Conservation (phyloP, 1,284 basidiomycete genomes). For the Pyrrhoderma lamaoense region DNA sequence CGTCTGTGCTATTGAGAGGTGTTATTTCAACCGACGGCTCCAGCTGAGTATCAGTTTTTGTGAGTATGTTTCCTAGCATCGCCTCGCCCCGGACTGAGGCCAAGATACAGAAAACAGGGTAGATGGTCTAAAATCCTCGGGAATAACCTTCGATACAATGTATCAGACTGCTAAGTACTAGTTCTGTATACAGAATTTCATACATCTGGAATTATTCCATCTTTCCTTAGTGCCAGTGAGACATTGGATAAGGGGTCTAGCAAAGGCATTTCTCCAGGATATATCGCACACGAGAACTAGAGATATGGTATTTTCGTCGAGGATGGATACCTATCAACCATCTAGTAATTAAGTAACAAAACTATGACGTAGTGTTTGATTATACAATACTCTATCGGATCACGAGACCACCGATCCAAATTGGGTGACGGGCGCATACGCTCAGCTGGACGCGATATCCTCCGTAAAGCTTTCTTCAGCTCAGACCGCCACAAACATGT, state of each 20-base stretch:
- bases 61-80: slow-evolving; percentile 43
- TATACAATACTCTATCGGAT: no score
- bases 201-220: slow-evolving; percentile 46
- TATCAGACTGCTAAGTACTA: neutral
- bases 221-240: slow-evolving; percentile 31
- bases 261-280: slow-evolving; percentile 14
- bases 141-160: slow-evolving; percentile 31
- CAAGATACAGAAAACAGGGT: slow-evolving; percentile 46
- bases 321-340: neutral
- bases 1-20: slow-evolving; percentile 33
- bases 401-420: no score
- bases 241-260: slow-evolving; percentile 38
- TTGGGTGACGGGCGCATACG: no score
- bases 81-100: slow-evolving; percentile 33
- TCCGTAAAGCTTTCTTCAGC: no score
- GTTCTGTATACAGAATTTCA: neutral
- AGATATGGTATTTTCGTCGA: no score
- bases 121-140: slow-evolving; percentile 40
- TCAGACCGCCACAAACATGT: slow-evolving; percentile 42
- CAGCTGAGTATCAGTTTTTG: slow-evolving; percentile 38
- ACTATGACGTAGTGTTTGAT: no score
- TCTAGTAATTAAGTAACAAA: no score
- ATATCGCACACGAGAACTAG: no score
- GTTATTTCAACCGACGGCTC: slow-evolving; percentile 47
- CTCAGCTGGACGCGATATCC: no score